A percentile compares a stretch with the other conserved stretches of the same genome.
phyloP scores from a whole-genome alignment of 1,284 basidiomycete genomes.

The Trichosporon sp. region DNA sequence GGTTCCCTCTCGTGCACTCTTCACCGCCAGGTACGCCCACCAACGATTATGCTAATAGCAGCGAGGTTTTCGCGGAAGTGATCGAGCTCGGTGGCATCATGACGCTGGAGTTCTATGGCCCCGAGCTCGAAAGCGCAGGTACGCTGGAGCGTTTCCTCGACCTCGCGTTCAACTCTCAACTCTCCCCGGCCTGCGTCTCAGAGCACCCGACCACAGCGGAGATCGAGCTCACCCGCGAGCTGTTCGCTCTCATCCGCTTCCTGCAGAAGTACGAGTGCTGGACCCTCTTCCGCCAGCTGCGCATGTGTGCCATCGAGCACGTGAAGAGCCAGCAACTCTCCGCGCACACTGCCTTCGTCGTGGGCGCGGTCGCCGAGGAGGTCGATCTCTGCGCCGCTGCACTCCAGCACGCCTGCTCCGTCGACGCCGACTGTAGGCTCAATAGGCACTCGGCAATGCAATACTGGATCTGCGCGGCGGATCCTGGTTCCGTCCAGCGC shows the following conservation, averaged over 20 bases:
- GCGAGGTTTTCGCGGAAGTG: background rate
- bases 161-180: background rate
- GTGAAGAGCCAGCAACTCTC: background rate
- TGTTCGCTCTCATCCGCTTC: constrained; percentile 2
- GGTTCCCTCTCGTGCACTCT: background rate
- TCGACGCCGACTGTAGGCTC: background rate
- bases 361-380: background rate
- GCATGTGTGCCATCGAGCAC: background rate
- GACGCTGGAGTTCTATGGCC: background rate
- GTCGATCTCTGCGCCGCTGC: background rate
- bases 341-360: background rate
- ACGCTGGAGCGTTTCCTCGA: background rate
- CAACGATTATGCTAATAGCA: background rate
- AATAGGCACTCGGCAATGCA: background rate
- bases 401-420: background rate
- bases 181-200: background rate
- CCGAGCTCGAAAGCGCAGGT: background rate
- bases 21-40: background rate
- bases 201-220: background rate
- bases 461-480: background rate
- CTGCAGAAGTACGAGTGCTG: constrained; percentile 14
- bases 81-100: background rate
- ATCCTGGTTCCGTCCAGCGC: background rate
- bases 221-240: background rate
- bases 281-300: background rate